Base-by-base conservation (phyloP, 768 basidiomycete species). In the Termitomyces sp. region DNA sequence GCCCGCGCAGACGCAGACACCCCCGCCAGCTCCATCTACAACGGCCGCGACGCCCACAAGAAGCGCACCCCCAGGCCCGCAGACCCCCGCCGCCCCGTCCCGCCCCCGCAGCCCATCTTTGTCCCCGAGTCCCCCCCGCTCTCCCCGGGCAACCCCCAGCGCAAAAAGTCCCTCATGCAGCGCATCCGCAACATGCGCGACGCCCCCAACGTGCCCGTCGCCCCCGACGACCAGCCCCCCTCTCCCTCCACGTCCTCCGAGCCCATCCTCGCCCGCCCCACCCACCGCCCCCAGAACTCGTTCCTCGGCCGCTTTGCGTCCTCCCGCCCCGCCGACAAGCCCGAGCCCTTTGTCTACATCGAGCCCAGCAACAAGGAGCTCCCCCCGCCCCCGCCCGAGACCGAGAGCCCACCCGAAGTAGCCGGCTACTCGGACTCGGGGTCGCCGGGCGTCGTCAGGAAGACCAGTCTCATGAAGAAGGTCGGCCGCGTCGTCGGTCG, bases 131-230 rank as follows among this genome's bases (percentile, higher is more conserved):
- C 76, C 6, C 77, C 82, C 7, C 77, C 79, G 22, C 68, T 74
- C 24, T 73, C 77, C 18, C 74, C 78, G n/a, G 76, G 72, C 33
- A 73, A 74, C 37, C 82, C 87, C 9, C 88, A 87, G 69, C 87
- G 92, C 29, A 83, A 82, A 63, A 92, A 85, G 71, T 92, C 89
- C 15, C 74, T 94, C 61, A 93, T 94, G 82, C 88, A 93, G 47
- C 88, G 92, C 55, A 89, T 94, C 68, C 85, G 89, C 58, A 90
- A 85, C 72, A 92, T 93, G 90, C 85, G 91, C 36, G 91, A 93
- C 65, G 75, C 86, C 9, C 91, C 91, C 10, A 93, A 92, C 60
- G 85, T 92, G 1, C 91, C 91, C 16, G 80, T 89, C n/a, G 68
- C 68, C 31, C 70, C 75, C 31, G 77, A 78, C 47, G 70, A 74